Percentiles rank a stretch among this genome's conserved stretches.
Conservation (phyloP, 805 yeast genomes). For the Metschnikowia baotianmanensis region DNA sequence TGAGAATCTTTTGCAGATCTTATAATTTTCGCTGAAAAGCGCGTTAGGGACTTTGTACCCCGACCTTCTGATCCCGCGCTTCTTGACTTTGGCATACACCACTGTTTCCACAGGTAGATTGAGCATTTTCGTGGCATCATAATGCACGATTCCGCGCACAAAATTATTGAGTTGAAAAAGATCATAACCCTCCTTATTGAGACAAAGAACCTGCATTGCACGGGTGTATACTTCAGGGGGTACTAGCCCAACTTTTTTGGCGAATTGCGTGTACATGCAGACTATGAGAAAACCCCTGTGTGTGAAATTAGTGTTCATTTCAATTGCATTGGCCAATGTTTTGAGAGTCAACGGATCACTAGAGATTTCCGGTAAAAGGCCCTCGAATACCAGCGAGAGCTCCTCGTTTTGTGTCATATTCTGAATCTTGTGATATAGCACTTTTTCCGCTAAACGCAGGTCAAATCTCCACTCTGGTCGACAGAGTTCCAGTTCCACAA, state of each 20-base stretch:
- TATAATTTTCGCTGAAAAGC: constrained; percentile 14
- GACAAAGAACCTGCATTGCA: constrained; percentile 8
- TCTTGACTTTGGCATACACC: not conserved
- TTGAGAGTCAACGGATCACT: constrained; percentile 14
- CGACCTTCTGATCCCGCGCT: not conserved
- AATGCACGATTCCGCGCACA: constrained; percentile 15
- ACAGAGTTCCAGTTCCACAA: constrained; percentile 35
- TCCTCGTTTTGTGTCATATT: constrained; percentile 8
- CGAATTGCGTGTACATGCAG: constrained; percentile 7
- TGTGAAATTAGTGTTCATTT: constrained; percentile 7
- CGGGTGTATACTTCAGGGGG: constrained; percentile 16
- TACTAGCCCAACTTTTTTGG: not conserved
- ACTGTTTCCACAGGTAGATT: constrained; percentile 11
- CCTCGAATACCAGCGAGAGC: constrained; percentile 1
- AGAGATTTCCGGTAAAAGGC: constrained; percentile 1
- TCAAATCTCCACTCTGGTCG: constrained; percentile 29
- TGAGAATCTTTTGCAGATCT: constrained; percentile 17
- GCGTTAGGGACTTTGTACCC: constrained; percentile 9
- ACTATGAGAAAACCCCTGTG: constrained; percentile 6
- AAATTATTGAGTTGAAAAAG: constrained; percentile 2
- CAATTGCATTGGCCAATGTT: constrained; percentile 11
- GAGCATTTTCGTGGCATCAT: constrained; percentile 13
- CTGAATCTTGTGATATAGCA: constrained; percentile 17
- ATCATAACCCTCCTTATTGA: constrained; percentile 6
- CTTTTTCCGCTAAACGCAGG: constrained; percentile 28